Percentiles rank a stretch among this genome's conserved stretches.
Conservation (phyloP, 2,329 filamentous ascomycete species). For the Fusarium torreyae region DNA sequence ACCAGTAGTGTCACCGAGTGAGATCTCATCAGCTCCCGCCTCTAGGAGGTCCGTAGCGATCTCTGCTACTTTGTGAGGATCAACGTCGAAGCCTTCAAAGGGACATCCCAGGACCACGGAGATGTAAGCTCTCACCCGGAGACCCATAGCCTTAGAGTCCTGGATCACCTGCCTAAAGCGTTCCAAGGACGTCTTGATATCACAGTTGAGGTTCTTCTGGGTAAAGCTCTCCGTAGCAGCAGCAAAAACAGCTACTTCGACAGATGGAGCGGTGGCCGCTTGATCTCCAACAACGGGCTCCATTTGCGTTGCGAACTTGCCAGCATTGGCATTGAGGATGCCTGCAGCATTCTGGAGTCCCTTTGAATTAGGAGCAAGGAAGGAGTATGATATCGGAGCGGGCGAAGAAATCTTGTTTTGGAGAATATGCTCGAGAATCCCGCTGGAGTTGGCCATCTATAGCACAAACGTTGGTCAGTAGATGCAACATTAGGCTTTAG, state of each 20-base stretch:
- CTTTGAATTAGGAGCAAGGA: conserved; percentile 83
- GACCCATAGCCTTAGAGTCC: conserved; percentile 73
- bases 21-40: conserved; percentile 92
- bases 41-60: conserved; percentile 80
- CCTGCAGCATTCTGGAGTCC: conserved; percentile 76
- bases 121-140: conserved; percentile 84
- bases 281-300: conserved; percentile 57
- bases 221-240: conserved; percentile 87
- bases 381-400: conserved; percentile 79
- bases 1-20: conserved; percentile 90
- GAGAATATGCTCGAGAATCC: conserved; percentile 80
- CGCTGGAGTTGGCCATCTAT: conserved; percentile 84
- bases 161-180: conserved; percentile 80
- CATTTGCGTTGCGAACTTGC: conserved; percentile 67
- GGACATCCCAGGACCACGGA: conserved; percentile 87
- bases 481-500: not conserved
- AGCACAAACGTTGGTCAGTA: conserved; percentile 27
- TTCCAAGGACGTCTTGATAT: conserved; percentile 79
- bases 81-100: conserved; percentile 77
- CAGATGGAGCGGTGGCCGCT: conserved; percentile 61
- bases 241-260: conserved; percentile 86
- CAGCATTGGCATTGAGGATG: conserved; percentile 67
- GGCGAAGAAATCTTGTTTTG: conserved; percentile 68
- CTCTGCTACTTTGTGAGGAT: conserved; percentile 74
- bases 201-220: conserved; percentile 86